Evolutionary conservation across 78 protist species (phyloP), one percentile per base, ranked within the genome.

Genomic region (Guillardia theta): DNA sequence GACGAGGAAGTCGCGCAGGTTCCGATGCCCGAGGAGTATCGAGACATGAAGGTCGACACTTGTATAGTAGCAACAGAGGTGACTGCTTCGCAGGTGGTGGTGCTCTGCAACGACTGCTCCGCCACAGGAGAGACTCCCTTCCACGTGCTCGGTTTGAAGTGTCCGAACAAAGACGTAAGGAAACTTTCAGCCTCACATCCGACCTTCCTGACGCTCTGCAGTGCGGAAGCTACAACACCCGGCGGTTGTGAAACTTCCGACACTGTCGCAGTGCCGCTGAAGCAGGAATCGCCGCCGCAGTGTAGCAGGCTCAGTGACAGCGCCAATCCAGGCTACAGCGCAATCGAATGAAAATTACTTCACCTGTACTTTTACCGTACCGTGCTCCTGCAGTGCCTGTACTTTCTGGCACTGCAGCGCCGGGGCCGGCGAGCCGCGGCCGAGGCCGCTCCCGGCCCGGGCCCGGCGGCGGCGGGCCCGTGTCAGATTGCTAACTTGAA

Each of bases 51-150:
- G 41, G 83, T 58, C 27, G 6, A 18, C 10, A 43, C 41, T 12
- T 36, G n/a, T 70, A 4, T 1, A 0, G 41, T 33, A 24, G n/a
- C 41, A 43, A 12, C 46, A 12, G 83, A 43, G 27, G 83, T 18
- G 83, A 18, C 45, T 0, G n/a, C 8, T 2, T 70, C 36, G 93
- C 47, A 48, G 70, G 83, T 64, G 27, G 37, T 6, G 54, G 27
- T 64, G n/a, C 62, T 92, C 33, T 92, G 94, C 88, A 62, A 92
- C 88, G 94, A 92, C 62, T 92, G 94, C 62, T 88, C 58, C 62
- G n/a, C 6, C 37, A 6, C 10, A 5, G 36, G 64, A 0, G 53
- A 27, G 44, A 21, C 88, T 8, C 24, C n/a, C 21, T 64, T 45
- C 27, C 94, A 92, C 58, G 48, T 64, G n/a, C 53, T 92, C 21